Evolutionary conservation across 129 eudicot genomes (phyloP).

Genomic region (Chrysanthemum lavandulifolium): DNA sequence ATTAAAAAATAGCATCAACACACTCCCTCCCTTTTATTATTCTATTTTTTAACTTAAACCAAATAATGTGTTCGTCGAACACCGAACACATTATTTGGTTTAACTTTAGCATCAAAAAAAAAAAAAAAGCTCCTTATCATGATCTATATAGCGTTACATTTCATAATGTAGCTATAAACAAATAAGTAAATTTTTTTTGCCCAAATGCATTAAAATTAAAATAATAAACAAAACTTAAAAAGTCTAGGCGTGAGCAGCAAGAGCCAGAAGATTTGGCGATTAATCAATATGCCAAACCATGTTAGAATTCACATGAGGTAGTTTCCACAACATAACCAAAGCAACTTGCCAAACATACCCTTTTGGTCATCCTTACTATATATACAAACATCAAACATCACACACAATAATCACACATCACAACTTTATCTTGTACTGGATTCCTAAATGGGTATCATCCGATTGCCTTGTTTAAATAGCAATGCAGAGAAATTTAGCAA

Average conservation of each 20-base stretch:
- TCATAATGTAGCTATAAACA: too few species aligned
- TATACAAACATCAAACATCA: slow-evolving; percentile 9
- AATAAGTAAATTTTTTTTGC: too few species aligned
- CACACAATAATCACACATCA: neutral
- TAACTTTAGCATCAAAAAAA: too few species aligned
- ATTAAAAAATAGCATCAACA: too few species aligned
- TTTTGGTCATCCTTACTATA: slow-evolving; percentile 11
- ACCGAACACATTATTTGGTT: too few species aligned
- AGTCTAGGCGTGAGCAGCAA: slow-evolving; percentile 24
- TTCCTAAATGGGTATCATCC: slow-evolving; percentile 19
- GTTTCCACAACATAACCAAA: slow-evolving; percentile 8
- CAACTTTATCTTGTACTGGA: neutral
- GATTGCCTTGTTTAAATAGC: slow-evolving; percentile 11
- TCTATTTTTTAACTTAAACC: too few species aligned
- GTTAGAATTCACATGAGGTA: slow-evolving; percentile 24
- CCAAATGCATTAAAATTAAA: neutral
- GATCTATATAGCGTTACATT: too few species aligned
- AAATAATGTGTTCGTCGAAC: too few species aligned
- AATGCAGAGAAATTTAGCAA: slow-evolving; percentile 6
- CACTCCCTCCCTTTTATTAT: too few species aligned
- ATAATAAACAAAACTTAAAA: neutral
- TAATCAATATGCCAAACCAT: slow-evolving; percentile 17
- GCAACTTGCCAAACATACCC: slow-evolving; percentile 16
- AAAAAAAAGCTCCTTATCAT: too few species aligned
- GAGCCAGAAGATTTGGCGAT: slow-evolving; percentile 14